These are phyloP conservation scores for Flaveria robusta DNA, from an alignment of 129 eudicot genomes.

Conservation along the genomic window DNA sequence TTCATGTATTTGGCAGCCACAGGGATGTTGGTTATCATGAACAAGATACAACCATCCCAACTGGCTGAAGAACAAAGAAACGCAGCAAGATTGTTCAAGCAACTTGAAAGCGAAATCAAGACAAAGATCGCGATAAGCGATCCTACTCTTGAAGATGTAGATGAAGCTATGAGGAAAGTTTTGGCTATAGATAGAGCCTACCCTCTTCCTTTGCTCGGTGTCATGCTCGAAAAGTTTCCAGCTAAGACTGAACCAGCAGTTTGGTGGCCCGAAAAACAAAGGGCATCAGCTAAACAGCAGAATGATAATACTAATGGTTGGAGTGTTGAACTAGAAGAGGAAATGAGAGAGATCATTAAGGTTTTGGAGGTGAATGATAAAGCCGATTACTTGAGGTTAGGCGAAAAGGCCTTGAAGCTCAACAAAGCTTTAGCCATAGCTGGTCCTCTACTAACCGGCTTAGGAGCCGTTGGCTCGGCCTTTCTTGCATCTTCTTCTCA, in stretches of 20 bases:
- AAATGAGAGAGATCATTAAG: conserved; percentile 54
- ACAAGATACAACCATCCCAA: conserved; percentile 64
- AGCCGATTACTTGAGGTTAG: conserved; percentile 64
- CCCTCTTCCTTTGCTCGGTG: conserved; percentile 83
- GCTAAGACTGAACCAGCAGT: conserved; percentile 48
- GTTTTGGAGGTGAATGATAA: conserved; percentile 50
- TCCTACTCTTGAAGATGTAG: conserved; percentile 32
- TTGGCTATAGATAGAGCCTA: conserved; percentile 74
- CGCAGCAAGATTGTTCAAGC: conserved; percentile 48
- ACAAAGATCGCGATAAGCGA: conserved; percentile 28
- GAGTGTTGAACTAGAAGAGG: conserved; percentile 55
- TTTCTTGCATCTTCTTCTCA: conserved; percentile 35
- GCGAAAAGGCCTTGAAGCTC: conserved; percentile 55
- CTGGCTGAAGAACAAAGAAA: conserved; percentile 65
- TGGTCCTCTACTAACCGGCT: conserved; percentile 57
- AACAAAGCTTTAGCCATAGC: conserved; percentile 57
- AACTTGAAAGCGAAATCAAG: conserved; percentile 43
- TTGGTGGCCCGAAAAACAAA: conserved; percentile 69
- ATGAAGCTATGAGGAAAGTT: conserved; percentile 56
- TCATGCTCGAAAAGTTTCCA: conserved; percentile 87
- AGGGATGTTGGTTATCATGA: conserved; percentile 53
- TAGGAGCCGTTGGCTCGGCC: conserved; percentile 61
- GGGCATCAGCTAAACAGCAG: conserved; percentile 5
- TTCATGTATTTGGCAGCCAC: conserved; percentile 51
- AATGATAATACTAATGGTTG: conserved; percentile 40